Conservation (phyloP, 1,284 basidiomycete genomes). For the Leccinum huronense region DNA sequence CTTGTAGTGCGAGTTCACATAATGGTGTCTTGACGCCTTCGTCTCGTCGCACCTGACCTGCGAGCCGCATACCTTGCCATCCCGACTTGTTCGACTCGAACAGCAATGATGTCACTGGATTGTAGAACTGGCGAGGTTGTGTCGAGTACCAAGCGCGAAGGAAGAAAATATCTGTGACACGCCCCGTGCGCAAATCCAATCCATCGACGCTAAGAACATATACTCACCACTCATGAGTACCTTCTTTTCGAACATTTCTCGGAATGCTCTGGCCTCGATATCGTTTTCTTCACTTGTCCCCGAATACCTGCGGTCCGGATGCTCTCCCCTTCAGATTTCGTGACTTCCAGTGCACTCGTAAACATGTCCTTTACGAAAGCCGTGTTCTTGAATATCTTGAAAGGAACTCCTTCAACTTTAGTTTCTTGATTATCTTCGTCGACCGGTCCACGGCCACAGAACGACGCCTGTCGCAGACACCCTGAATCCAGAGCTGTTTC, state of each 20-base stretch:
- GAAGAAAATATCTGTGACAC: constrained; percentile 82
- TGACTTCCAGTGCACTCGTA: constrained; percentile 86
- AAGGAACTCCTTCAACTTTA: constrained; percentile 93
- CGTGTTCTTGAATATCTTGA: constrained; percentile 99
- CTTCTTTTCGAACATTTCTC: constrained; percentile 99
- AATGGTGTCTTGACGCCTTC: constrained; percentile 82
- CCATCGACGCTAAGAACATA: background rate
- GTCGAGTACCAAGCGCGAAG: constrained; percentile 97
- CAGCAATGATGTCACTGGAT: constrained; percentile 91
- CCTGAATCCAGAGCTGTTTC: constrained; percentile 75
- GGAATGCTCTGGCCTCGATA: constrained; percentile 93
- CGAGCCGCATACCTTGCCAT: constrained; percentile 95
- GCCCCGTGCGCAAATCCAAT: constrained; percentile 4
- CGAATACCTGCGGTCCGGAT: constrained; percentile 93
- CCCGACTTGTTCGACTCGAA: constrained; percentile 66
- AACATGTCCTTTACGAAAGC: constrained; percentile 99
- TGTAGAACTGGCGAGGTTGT: constrained; percentile 94
- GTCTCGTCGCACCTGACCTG: constrained; percentile 87
- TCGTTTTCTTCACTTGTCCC: constrained; percentile 95
- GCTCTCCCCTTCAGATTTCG: constrained; percentile 98
- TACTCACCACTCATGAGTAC: constrained; percentile 88
- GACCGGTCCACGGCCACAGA: constrained; percentile 85
- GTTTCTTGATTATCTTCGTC: constrained; percentile 96
- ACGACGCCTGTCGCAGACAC: constrained; percentile 95
- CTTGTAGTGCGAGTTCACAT: constrained; percentile 89